These are phyloP conservation scores for Aegle marmelos DNA, from an alignment of 345 rosid species.

Conservation along the genomic window DNA sequence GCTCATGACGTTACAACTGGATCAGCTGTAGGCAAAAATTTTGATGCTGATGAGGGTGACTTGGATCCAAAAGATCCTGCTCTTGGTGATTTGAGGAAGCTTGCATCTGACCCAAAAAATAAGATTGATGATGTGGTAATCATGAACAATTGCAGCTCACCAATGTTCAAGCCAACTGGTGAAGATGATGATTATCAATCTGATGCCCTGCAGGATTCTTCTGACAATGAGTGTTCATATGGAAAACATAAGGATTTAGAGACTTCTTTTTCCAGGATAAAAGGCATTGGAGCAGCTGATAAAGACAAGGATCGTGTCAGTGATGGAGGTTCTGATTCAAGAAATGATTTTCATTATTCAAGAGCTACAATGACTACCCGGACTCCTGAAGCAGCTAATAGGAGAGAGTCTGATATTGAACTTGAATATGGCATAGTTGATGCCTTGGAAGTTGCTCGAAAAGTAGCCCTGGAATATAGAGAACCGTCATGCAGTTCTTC, in stretches of 20 bases:
- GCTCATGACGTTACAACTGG: constrained; percentile 27
- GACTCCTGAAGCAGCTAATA: constrained; percentile 40
- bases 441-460: constrained; percentile 89
- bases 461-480: constrained; percentile 70
- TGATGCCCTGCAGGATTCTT: constrained; percentile 31
- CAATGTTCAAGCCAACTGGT: constrained; percentile 16
- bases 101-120: constrained; percentile 28
- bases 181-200: constrained; percentile 36
- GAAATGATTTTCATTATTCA: constrained; percentile 36
- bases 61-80: constrained; percentile 12
- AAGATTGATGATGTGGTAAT: constrained; percentile 27
- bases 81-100: constrained; percentile 27
- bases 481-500: constrained; percentile 68
- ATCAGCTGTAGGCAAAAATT: constrained; percentile 29
- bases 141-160: constrained; percentile 23
- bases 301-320: constrained; percentile 36
- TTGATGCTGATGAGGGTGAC: constrained; percentile 34
- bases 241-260: constrained; percentile 30
- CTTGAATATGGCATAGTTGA: constrained; percentile 78
- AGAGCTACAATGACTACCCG: constrained; percentile 29
- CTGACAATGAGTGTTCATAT: constrained; percentile 33
- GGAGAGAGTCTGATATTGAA: constrained; percentile 48
- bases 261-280: constrained; percentile 31
- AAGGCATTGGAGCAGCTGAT: constrained; percentile 31
- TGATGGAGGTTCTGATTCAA: constrained; percentile 36